Percentiles rank a stretch among this genome's conserved stretches.
phyloP scores from a whole-genome alignment of 495 filamentous ascomycete species.

The Parachaetomium inaequale region DNA sequence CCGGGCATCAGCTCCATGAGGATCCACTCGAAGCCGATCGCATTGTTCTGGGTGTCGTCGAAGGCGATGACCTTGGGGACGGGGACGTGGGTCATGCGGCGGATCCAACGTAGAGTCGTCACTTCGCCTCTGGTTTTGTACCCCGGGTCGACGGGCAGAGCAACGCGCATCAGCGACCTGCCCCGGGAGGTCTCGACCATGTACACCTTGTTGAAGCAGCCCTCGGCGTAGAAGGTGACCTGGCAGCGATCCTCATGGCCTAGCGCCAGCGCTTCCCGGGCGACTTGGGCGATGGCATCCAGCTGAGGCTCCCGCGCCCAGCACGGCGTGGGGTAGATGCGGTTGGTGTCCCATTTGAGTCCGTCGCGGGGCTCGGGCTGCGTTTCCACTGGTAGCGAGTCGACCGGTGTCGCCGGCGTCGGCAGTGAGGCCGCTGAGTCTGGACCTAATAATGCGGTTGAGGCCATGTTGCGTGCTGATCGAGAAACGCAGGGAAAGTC shows the following conservation, averaged over 20 bases:
- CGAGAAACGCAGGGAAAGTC: no score
- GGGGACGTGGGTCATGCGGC: constrained; percentile 35
- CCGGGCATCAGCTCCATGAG: constrained; percentile 36
- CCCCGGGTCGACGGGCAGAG: background rate
- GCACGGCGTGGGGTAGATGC: no score
- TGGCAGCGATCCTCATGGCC: background rate
- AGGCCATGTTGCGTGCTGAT: no score
- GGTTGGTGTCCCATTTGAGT: no score
- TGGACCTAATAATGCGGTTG: no score
- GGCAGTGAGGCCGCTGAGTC: no score
- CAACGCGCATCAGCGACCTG: background rate
- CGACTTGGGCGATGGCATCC: no score
- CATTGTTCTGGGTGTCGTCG: constrained; percentile 35
- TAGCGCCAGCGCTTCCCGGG: no score
- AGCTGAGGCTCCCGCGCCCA: no score
- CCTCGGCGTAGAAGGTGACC: background rate
- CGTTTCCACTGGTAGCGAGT: no score
- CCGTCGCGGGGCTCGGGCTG: no score
- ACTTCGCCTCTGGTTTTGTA: background rate
- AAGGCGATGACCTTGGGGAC: constrained; percentile 41
- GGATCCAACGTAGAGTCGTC: constrained; percentile 41
- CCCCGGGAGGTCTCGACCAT: background rate
- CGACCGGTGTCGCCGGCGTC: no score
- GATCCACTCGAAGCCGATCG: constrained; percentile 49
- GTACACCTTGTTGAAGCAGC: background rate